Evolutionary conservation across 148 eudicot genomes (phyloP), one percentile per base, ranked within the genome.

Genomic region (Chenopodium suecicum): DNA sequence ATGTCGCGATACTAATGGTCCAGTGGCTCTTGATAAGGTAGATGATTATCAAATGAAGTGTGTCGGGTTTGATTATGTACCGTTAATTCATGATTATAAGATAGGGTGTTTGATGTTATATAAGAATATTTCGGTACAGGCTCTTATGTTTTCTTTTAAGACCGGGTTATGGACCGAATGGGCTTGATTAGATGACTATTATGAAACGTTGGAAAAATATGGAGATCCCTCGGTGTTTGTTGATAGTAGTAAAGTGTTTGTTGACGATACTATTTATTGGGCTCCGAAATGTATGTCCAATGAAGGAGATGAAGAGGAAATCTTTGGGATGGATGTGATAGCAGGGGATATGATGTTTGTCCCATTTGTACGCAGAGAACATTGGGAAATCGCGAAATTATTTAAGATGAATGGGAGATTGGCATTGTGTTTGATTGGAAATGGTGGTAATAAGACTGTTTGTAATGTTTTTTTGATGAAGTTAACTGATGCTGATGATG

Each of bases 201-300:
- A 48, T 9, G 52, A 48, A 48, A 37, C 41, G 41, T 4, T 37
- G 7, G 41, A 37, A 37, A 37, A 5, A 0, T 37, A 37, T 37
- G 41, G 41, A 6, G 41, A 37, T 37, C 41, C 41, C 41, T 37
- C 41, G 41, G 41, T 5, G 41, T 37, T 37, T 37, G 41, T 37
- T 37, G 41, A 37, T 37, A 37, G 7, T 5, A 37, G 41, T 37
- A 37, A 37, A 16, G 63, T 75, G 12, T 73, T 80, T 16, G 13
- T 81, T 14, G 54, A 75, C 52, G 79, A 75, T 22, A 48, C 23
- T 25, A 1, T 81, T 44, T 75, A 74, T 29, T 81, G 83, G 83
- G 50, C 78, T 44, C 75, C 75, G 27, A 4, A 37, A 37, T 0
- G 41, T 37, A 0, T 9, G 54, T 9, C 7, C 11, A 48, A 13